Percentiles rank a stretch among this genome's conserved stretches.
Evolutionary conservation across 352 stramenopile species (phyloP).

Genomic region (Phytopythium ostracodes): DNA sequence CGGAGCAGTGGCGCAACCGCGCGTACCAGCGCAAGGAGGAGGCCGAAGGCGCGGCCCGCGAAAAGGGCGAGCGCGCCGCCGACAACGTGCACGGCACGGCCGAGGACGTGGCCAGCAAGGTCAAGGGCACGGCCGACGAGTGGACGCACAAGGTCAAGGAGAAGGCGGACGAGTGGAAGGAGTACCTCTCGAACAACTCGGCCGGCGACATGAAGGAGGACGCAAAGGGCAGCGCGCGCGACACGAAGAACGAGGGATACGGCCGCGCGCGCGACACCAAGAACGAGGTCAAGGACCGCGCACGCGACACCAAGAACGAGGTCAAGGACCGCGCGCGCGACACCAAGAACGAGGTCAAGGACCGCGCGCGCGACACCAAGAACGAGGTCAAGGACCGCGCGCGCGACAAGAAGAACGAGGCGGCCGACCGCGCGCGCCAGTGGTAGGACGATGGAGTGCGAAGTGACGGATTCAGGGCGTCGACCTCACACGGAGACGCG

Average conservation of each 20-base stretch:
- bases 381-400: slow-evolving; percentile 13
- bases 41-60: slow-evolving; percentile 13
- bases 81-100: slow-evolving; percentile 24
- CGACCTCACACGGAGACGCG: neutral
- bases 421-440: slow-evolving; percentile 10
- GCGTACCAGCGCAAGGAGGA: slow-evolving; percentile 5
- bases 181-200: slow-evolving; percentile 16
- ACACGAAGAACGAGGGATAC: slow-evolving; percentile 16
- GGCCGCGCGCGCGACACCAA: slow-evolving; percentile 15
- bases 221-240: slow-evolving; percentile 15
- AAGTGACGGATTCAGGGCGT: neutral
- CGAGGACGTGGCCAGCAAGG: slow-evolving; percentile 30
- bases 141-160: slow-evolving; percentile 23
- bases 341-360: slow-evolving; percentile 17
- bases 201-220: slow-evolving; percentile 20
- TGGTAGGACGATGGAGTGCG: slow-evolving; percentile 1
- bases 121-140: slow-evolving; percentile 29
- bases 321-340: slow-evolving; percentile 12
- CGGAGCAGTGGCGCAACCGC: slow-evolving; percentile 17
- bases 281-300: slow-evolving; percentile 18
- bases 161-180: slow-evolving; percentile 26
- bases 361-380: slow-evolving; percentile 14
- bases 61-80: slow-evolving; percentile 20
- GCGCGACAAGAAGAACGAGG: slow-evolving; percentile 16
- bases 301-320: slow-evolving; percentile 21